phyloP scores from a whole-genome alignment of 768 basidiomycete species.

The Pilatotrama ljubarskyi region DNA sequence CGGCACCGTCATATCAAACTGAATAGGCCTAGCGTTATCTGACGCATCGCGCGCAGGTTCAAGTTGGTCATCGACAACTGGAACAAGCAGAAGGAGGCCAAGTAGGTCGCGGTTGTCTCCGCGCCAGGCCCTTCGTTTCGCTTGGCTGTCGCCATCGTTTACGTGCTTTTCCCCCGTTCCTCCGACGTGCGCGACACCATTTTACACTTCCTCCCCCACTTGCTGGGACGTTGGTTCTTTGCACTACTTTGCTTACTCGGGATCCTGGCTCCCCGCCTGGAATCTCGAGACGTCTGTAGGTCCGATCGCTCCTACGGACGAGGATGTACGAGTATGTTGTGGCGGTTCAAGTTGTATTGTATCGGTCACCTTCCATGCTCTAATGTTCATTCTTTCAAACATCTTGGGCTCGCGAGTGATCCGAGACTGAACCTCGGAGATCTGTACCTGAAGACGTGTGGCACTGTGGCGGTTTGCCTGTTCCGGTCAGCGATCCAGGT shows the following conservation, averaged over 20 bases:
- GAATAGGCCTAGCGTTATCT: slow-evolving; percentile 34
- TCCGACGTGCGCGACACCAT: background rate
- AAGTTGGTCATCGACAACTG: slow-evolving; percentile 76
- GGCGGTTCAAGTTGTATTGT: slow-evolving; percentile 1
- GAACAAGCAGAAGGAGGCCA: slow-evolving; percentile 67
- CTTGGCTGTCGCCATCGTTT: background rate
- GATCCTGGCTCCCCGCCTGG: background rate
- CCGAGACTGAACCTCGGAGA: background rate
- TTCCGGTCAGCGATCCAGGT: background rate
- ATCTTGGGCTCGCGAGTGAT: background rate
- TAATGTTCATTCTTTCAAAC: background rate
- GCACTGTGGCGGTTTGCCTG: slow-evolving; percentile 2
- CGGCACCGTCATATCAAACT: slow-evolving; percentile 32
- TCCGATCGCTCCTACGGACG: background rate
- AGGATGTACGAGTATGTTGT: slow-evolving; percentile 6
- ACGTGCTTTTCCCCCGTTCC: background rate
- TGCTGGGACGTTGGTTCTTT: slow-evolving; percentile 22
- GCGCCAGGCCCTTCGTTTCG: background rate
- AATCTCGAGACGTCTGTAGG: background rate
- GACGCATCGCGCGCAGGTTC: slow-evolving; percentile 35
- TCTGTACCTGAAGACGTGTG: background rate
- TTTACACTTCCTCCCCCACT: slow-evolving; percentile 32
- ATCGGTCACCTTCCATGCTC: background rate
- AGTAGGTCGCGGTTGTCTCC: slow-evolving; percentile 27
- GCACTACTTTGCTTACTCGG: slow-evolving; percentile 4